Base-by-base conservation (phyloP, 2,329 filamentous ascomycete species). In the Fusarium irregulare region DNA sequence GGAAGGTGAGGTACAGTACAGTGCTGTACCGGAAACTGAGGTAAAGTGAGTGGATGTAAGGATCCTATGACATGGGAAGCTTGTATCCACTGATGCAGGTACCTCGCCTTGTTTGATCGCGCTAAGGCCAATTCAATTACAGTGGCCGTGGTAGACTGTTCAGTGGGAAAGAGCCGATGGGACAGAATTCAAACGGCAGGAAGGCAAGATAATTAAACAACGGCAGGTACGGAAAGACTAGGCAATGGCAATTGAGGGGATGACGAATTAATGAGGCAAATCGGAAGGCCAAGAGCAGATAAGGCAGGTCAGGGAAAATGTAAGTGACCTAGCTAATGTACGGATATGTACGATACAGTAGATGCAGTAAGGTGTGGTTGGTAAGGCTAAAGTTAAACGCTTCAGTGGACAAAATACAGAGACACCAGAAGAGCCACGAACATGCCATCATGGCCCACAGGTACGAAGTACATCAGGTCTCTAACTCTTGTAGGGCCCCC, bases 1-100 rank as follows among this genome's bases (percentile, higher is more conserved):
- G 28, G 28, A 30, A 30, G 28, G 28, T 30, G 14, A 30, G 28
- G 34, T 37, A 37, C 10, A 37, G 34, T 37, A 37, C 34, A 37
- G 34, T n/a, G 34, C 34, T 37, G 34, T 47, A 56, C 49, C 49
- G 34, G 49, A 51, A 51, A 51, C 49, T 51, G 49, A 51, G 49
- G 49, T 51, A 51, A 51, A 42, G 49, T 51, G 34, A 51, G 49
- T 51, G 49, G 49, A 51, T 51, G 49, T 51, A 51, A 51, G 41
- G 53, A 56, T 56, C 54, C 42, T 57, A 64, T 64, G 50, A 27
- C 49, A 51, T 51, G 49, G 49, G 62, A 54, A 66, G 53, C 28
- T 41, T 57, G 70, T 74, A 73, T 60, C 73, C 69, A 75, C 73
- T 61, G 60, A 69, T 54, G 70, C 73, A 69, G 67, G 73, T 74